phyloP scores from a whole-genome alignment of 805 yeast genomes.

The Wickerhamiella brachini region DNA sequence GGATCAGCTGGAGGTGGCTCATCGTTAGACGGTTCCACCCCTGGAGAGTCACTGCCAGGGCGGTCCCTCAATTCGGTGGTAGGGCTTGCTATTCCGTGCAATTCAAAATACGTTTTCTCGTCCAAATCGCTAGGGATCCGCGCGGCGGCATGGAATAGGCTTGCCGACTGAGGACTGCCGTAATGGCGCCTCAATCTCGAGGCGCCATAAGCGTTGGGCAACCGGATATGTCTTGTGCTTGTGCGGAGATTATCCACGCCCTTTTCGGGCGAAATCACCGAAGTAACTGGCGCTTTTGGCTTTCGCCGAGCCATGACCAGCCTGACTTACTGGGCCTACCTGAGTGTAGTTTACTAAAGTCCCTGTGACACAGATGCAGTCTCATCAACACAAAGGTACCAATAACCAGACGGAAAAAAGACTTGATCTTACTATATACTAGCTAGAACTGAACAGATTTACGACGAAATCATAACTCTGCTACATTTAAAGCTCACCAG shows the following conservation, averaged over 20 bases:
- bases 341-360: no score
- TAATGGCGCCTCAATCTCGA: not conserved
- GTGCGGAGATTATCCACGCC: not conserved
- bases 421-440: not conserved
- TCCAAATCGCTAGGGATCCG: not conserved
- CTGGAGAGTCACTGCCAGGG: not conserved
- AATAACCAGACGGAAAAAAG: no score
- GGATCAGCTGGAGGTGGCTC: no score
- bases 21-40: not conserved
- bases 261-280: not conserved
- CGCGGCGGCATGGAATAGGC: not conserved
- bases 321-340: no score
- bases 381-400: no score
- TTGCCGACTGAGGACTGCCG: not conserved
- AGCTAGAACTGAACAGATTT: not conserved
- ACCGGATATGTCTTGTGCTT: not conserved
- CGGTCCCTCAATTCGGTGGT: not conserved
- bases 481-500: conserved; percentile 40
- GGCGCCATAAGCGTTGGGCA: not conserved
- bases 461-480: not conserved
- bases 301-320: not conserved
- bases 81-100: not conserved
- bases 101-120: not conserved
- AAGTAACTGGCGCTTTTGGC: not conserved
- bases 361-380: no score